Evolutionary conservation across 768 basidiomycete species (phyloP).

Genomic region (Pulveroboletus ravenelii): DNA sequence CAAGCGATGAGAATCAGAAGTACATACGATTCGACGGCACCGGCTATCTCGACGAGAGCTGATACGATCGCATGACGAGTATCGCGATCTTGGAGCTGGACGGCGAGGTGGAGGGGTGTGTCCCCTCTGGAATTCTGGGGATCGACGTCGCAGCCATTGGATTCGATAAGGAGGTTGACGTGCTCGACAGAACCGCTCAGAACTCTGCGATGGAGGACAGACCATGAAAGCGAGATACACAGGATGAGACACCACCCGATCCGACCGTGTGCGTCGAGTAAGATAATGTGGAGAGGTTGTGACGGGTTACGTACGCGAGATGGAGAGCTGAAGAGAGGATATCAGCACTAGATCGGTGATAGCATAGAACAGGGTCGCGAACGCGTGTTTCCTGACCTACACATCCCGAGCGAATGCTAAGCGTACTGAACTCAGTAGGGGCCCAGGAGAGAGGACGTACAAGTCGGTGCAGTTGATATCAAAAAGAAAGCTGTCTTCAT

Average conservation of each 20-base stretch:
- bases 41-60: conserved; percentile 21
- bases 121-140: conserved; percentile 21
- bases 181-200: conserved; percentile 13
- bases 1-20: not conserved
- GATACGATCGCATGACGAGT: conserved; percentile 20
- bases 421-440: not conserved
- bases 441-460: conserved; percentile 14
- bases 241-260: not conserved
- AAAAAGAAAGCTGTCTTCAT: conserved; percentile 20
- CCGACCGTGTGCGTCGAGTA: not conserved
- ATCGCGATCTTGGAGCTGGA: conserved; percentile 12
- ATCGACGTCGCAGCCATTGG: conserved; percentile 28
- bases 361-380: conserved; percentile 11
- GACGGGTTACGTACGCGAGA: conserved; percentile 24
- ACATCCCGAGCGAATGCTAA: not conserved
- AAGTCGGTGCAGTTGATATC: conserved; percentile 30
- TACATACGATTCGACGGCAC: conserved; percentile 23
- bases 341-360: conserved; percentile 11
- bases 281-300: not conserved
- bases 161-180: conserved; percentile 22
- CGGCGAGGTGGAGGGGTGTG: conserved; percentile 29
- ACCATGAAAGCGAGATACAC: not conserved
- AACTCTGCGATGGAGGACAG: conserved; percentile 9
- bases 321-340: conserved; percentile 23
- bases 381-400: conserved; percentile 29